Base-by-base conservation (phyloP, 495 filamentous ascomycete species). In the Annulohypoxylon moriforme region DNA sequence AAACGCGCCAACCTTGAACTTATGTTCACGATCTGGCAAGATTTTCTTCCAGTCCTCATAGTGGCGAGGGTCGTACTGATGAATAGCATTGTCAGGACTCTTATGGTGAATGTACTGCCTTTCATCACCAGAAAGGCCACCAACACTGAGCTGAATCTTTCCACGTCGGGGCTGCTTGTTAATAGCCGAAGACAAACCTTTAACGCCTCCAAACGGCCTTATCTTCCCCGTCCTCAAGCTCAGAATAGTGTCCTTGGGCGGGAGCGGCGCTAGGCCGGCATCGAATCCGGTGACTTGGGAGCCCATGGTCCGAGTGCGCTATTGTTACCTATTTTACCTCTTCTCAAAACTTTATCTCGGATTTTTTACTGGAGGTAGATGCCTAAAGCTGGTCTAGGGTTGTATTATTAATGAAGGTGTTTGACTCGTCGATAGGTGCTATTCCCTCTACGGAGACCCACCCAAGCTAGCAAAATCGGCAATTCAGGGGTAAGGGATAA, bases 231-330 rank as follows among this genome's bases (percentile, higher is more conserved):
- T 79, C 42, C 83, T 76, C 24, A 84, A 18, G 61, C 81, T 78
- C 46, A 78, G 46, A n/a, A 85, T 55, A 1, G 67, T 78, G 78
- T 91, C 86, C 79, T 80, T 79, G 0, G 83, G 81, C 13, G 76
- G 80, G 75, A 86, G 74, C 81, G 81, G 67, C 88, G 85, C 65
- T 88, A 86, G 46, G 68, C 88, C 87, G 14, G 92, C 82, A 90
- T 92, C 94, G 63, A 80, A 88, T 58, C 91, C 82, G 0, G 90
- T 86, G 66, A 91, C 81, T 66, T 89, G 88, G 75, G 68, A 67
- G 18, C 56, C 68, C 73, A 74, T 77, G 20, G 18, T 56, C 18
- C 24, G 27, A 34, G 4, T 13, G 9, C 2, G 9, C 3, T 47
- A 6, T 36, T 27, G 34, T 49, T 50, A 29, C 2, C 27, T 29